phyloP scores from a whole-genome alignment of 116 monocot species.

The Dioscorea cayenensis region DNA sequence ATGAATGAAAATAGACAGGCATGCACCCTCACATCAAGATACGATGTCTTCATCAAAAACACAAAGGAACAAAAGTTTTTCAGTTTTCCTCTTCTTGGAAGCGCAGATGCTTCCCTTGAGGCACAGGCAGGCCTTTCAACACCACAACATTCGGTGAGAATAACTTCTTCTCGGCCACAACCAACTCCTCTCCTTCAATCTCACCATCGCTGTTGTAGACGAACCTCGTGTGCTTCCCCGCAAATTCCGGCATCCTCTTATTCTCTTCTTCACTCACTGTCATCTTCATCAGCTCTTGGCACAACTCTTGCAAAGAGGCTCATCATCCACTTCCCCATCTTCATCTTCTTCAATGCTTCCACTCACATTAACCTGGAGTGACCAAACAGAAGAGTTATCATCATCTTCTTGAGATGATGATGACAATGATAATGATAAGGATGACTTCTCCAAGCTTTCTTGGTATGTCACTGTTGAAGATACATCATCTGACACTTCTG shows the following conservation, averaged over 20 bases:
- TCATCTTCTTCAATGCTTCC: not conserved
- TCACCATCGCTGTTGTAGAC: constrained; percentile 63
- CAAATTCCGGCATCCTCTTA: constrained; percentile 22
- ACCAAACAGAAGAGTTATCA: constrained; percentile 3
- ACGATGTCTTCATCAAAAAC: no score
- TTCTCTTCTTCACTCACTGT: constrained; percentile 11
- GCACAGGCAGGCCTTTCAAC: constrained; percentile 56
- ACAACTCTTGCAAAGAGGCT: constrained; percentile 24
- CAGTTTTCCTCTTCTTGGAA: constrained; percentile 16
- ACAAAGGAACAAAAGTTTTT: not conserved
- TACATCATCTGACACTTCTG: not conserved
- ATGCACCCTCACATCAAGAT: not conserved
- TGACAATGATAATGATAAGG: not conserved
- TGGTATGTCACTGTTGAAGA: not conserved
- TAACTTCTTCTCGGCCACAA: not conserved
- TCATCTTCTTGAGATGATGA: constrained; percentile 26
- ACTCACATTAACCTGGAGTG: not conserved
- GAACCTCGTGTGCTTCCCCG: constrained; percentile 65
- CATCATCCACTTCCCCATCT: constrained; percentile 1
- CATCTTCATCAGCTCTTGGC: constrained; percentile 37
- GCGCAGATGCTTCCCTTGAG: constrained; percentile 57
- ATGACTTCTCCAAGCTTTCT: constrained; percentile 1
- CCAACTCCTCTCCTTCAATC: constrained; percentile 36
- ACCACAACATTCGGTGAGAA: constrained; percentile 14
- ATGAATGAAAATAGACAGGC: not conserved